These are phyloP conservation scores for Mycena olivaceomarginata DNA, from an alignment of 768 basidiomycete genomes.

Conservation along the genomic window DNA sequence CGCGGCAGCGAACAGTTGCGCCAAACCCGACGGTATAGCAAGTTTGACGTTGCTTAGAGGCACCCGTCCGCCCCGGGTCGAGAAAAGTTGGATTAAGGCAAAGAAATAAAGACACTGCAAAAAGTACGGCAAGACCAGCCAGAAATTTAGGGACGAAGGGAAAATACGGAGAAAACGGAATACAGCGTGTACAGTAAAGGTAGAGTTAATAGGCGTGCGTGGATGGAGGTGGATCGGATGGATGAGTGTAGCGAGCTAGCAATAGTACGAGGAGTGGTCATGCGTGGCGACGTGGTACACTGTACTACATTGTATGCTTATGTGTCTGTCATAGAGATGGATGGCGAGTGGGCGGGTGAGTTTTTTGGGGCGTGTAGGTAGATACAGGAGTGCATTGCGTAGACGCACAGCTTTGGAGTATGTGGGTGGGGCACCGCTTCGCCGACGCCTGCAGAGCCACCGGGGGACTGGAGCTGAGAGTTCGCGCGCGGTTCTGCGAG, in stretches of 20 bases:
- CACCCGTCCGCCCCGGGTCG: neutral
- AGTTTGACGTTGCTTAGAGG: no score
- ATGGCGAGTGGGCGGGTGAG: constrained; percentile 20
- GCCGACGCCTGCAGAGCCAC: neutral
- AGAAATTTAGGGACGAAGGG: constrained; percentile 5
- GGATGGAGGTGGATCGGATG: constrained; percentile 13
- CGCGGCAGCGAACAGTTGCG: no score
- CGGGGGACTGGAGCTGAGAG: neutral
- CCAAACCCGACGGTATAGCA: no score
- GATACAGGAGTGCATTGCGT: constrained; percentile 27
- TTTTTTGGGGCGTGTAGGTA: constrained; percentile 32
- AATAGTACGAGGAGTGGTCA: constrained; percentile 11
- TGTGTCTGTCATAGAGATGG: constrained; percentile 26
- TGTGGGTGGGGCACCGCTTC: neutral
- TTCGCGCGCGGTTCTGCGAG: neutral
- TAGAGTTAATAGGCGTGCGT: constrained; percentile 36
- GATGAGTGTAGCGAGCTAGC: constrained; percentile 3
- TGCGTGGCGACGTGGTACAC: constrained; percentile 29
- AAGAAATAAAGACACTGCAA: constrained; percentile 24
- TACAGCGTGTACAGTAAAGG: constrained; percentile 35
- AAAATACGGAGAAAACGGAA: constrained; percentile 3
- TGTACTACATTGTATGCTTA: neutral
- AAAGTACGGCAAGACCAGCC: constrained; percentile 24
- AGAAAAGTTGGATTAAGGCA: constrained; percentile 20
- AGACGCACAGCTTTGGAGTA: constrained; percentile 9